phyloP scores from a whole-genome alignment of 2,329 filamentous ascomycete species.

The Penicillium sp. region DNA sequence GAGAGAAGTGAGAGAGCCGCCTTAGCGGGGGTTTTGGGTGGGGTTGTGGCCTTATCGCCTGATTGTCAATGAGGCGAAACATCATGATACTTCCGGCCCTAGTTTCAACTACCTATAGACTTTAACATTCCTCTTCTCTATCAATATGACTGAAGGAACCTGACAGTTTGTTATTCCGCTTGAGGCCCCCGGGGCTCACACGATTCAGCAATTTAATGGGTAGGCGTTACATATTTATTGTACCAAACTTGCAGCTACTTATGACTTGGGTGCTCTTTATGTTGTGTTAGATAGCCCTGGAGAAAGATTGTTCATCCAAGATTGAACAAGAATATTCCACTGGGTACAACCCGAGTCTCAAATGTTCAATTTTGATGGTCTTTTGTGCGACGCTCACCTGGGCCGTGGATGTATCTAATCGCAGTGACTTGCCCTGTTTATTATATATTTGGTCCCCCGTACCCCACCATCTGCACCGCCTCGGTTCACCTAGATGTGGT shows the following conservation, averaged over 20 bases:
- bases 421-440: neutral
- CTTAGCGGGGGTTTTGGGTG: slow-evolving; percentile 34
- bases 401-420: neutral
- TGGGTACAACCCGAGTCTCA: neutral
- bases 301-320: too few species aligned
- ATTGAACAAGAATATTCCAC: neutral
- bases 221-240: too few species aligned
- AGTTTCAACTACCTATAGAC: neutral
- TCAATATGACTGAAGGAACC: too few species aligned
- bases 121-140: neutral
- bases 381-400: neutral
- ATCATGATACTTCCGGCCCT: neutral
- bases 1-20: slow-evolving; percentile 25
- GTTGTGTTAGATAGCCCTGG: too few species aligned
- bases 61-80: slow-evolving; percentile 17
- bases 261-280: too few species aligned
- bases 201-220: too few species aligned
- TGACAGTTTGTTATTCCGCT: too few species aligned
- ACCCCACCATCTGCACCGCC: neutral
- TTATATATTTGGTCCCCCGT: neutral
- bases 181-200: too few species aligned
- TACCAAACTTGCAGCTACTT: too few species aligned
- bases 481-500: neutral
- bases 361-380: neutral
- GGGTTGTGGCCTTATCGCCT: slow-evolving; percentile 28